Base-by-base conservation (phyloP, 306 rosid genomes). In the Arachis hypogaea region DNA sequence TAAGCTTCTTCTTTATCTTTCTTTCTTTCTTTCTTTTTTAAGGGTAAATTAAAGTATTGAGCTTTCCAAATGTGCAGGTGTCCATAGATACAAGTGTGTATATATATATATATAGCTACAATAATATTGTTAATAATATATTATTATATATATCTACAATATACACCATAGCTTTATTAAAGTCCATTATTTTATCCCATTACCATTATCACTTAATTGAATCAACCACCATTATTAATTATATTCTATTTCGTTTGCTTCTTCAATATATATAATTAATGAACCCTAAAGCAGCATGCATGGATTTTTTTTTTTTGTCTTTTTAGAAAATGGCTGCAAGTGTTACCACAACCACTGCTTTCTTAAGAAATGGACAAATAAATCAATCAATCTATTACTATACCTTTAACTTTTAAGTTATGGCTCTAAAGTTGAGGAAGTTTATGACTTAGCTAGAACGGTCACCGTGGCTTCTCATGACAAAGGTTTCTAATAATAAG, bases 361-460 rank as follows among this genome's bases (percentile, higher is more conserved):
- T 73, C 29, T 29, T 6, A 12, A 61, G 64, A 68, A 68, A 68
- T n/a, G 18, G 73, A 72, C 80, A 82, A 74, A 74, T 44, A 71
- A 61, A 69, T 47, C 66, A 79, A 50, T 2, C n/a, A 49, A 45
- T 45, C 2, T 22, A 9, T 59, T 28, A 14, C 66, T 51, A 28
- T 28, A 38, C 50, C 9, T 33, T 33, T 33, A 33, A 4, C 46
- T 43, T 52, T 41, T 10, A 4, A 71, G 9, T 58, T 59, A 29
- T 45, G 51, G 11, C 59, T 43, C 59, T 50, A 52, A 59, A 11
- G 9, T 6, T 6, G 4, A 33, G 3, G 38, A 33, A 33, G 38
- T 33, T 33, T 33, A 33, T 33, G 38, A 33, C 38, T 33, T 33
- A 33, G 38, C 38, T 33, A 2, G 38, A 33, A 33, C 3, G 4